Percentiles rank a stretch among this genome's conserved stretches.
Conservation (phyloP, 805 yeast genomes). For the Soucietia sequanensis region DNA sequence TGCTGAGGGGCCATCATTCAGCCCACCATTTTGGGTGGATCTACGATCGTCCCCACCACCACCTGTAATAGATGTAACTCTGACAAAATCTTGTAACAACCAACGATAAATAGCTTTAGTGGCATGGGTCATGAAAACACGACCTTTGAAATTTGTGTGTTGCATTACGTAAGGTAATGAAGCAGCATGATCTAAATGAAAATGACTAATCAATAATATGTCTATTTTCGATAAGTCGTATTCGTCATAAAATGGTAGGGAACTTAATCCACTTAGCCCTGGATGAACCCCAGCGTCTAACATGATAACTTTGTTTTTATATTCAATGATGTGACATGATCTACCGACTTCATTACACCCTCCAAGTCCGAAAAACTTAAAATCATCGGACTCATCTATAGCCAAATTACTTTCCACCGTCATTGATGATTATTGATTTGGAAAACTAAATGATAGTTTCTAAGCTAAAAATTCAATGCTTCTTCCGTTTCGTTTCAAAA, state of each 20-base stretch:
- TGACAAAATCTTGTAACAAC: conserved; percentile 90
- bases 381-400: conserved; percentile 36
- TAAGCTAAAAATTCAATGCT: too few species aligned
- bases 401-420: conserved; percentile 10
- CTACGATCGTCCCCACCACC: conserved; percentile 43
- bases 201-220: conserved; percentile 83
- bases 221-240: conserved; percentile 88
- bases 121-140: conserved; percentile 99
- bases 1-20: conserved; percentile 24
- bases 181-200: conserved; percentile 98
- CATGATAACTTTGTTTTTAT: conserved; percentile 94
- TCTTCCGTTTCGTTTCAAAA: too few species aligned
- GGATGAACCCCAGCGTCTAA: conserved; percentile 98
- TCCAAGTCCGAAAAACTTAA: conserved; percentile 83
- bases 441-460: too few species aligned
- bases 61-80: conserved; percentile 67
- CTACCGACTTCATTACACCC: conserved; percentile 99
- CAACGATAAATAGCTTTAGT: conserved; percentile 97
- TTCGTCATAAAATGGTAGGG: conserved; percentile 94
- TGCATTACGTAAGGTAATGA: conserved; percentile 98
- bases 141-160: conserved; percentile 89
- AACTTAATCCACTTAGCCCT: conserved; percentile 83
- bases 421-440: conserved; percentile 5
- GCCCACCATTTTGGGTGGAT: conserved; percentile 9
- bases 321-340: conserved; percentile 89